Conservation (phyloP, 2,329 filamentous ascomycete genomes). For the Clonostachys byssicola region DNA sequence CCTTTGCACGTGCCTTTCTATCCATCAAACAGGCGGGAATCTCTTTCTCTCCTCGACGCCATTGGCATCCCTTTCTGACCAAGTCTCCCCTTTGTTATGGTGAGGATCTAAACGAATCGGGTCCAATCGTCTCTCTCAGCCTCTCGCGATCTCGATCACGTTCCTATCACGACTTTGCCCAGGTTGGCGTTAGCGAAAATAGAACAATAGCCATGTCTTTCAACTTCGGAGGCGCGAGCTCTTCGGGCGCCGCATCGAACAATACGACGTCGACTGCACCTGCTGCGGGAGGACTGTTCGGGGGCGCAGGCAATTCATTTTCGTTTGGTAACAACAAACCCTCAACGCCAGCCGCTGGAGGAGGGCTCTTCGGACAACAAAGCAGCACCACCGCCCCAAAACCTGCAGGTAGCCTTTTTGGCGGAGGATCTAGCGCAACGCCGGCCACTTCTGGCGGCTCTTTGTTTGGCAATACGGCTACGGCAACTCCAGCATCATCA, state of each 20-base stretch:
- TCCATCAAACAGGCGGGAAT: too few relatives aligned
- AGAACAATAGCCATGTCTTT: conserved; percentile 26
- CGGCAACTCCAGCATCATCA: conserved; percentile 6
- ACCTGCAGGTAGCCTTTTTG: conserved; percentile 16
- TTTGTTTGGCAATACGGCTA: conserved; percentile 11
- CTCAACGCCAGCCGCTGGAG: conserved; percentile 13
- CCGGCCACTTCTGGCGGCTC: conserved; percentile 5
- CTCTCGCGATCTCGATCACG: too few relatives aligned
- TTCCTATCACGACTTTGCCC: too few relatives aligned
- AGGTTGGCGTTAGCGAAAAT: too few relatives aligned
- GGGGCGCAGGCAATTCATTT: conserved; percentile 27
- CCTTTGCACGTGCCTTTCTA: too few relatives aligned
- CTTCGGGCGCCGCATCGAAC: conserved; percentile 22
- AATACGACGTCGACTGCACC: conserved; percentile 29
- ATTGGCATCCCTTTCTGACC: too few relatives aligned
- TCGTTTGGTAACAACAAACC: conserved; percentile 29
- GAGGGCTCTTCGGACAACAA: conserved; percentile 24
- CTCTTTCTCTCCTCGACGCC: too few relatives aligned
- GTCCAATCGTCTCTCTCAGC: too few relatives aligned
- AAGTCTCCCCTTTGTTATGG: too few relatives aligned
- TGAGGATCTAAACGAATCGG: too few relatives aligned
- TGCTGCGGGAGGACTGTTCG: conserved; percentile 35
- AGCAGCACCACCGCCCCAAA: conserved; percentile 10
- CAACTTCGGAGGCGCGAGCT: conserved; percentile 26
- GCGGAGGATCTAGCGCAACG: conserved; percentile 13